Conservation (phyloP, 2,329 filamentous ascomycete species). For the Cytospora mali region DNA sequence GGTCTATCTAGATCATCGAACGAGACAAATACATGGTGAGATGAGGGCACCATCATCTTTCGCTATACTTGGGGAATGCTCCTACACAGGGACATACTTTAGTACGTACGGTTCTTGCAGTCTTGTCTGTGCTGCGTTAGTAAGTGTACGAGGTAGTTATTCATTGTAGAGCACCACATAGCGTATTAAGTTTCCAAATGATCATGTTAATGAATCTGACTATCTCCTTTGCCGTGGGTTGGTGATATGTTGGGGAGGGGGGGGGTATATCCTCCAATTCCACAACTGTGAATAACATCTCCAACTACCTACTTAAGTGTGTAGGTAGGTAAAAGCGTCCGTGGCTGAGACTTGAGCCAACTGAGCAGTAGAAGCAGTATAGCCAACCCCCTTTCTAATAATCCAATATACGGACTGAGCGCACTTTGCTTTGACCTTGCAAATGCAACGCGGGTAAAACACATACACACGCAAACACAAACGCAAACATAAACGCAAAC, state of each 20-base stretch:
- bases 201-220: neutral
- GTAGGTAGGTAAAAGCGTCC: neutral
- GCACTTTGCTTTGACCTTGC: neutral
- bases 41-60: neutral
- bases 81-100: too few species aligned
- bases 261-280: neutral
- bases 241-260: neutral
- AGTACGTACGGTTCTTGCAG: too few species aligned
- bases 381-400: neutral
- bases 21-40: too few species aligned
- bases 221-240: neutral
- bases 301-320: too few species aligned
- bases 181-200: neutral
- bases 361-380: neutral
- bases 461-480: neutral
- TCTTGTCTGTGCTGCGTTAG: neutral
- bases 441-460: neutral
- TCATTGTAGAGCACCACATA: neutral
- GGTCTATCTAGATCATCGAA: neutral
- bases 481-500: neutral
- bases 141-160: neutral
- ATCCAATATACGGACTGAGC: neutral
- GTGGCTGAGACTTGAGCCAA: neutral
- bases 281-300: neutral
- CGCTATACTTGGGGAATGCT: too few species aligned